These are phyloP conservation scores for Farysia itapuensis DNA, from an alignment of 1,284 basidiomycete species.

Conservation along the genomic window DNA sequence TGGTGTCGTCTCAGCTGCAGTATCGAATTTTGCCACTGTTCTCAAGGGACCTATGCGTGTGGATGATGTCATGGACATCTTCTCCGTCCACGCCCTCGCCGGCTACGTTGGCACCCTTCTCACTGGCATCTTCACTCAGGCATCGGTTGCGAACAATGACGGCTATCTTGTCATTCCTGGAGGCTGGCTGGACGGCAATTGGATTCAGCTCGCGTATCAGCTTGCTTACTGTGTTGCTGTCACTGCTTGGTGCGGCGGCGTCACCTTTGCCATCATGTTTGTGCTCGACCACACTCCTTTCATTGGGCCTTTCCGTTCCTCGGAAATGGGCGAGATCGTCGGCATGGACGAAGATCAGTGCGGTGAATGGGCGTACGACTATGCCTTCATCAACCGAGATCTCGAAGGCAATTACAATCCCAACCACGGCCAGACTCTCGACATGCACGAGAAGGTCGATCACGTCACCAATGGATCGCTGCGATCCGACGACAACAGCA, in stretches of 20 bases:
- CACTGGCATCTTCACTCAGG: constrained; percentile 71
- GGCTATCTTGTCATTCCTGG: constrained; percentile 66
- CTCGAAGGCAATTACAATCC: constrained; percentile 51
- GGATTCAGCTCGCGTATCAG: constrained; percentile 78
- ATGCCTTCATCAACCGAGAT: constrained; percentile 48
- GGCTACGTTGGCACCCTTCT: constrained; percentile 54
- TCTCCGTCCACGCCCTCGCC: constrained; percentile 51
- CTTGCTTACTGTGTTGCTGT: constrained; percentile 75
- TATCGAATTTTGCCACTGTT: constrained; percentile 86
- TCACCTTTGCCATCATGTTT: constrained; percentile 67
- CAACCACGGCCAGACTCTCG: constrained; percentile 32
- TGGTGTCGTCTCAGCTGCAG: constrained; percentile 73
- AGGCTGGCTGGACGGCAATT: constrained; percentile 72
- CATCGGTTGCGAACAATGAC: constrained; percentile 75
- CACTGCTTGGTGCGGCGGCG: constrained; percentile 65
- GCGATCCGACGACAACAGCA: constrained; percentile 2
- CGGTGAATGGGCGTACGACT: constrained; percentile 64
- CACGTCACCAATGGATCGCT: constrained; percentile 13
- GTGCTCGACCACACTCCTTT: constrained; percentile 72
- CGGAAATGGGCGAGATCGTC: constrained; percentile 75
- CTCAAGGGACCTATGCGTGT: constrained; percentile 67
- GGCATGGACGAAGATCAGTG: constrained; percentile 76
- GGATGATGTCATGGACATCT: constrained; percentile 72
- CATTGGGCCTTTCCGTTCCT: constrained; percentile 72
- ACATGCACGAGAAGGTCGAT: constrained; percentile 40